phyloP scores from a whole-genome alignment of 805 yeast genomes.

The Candida ovalis region DNA sequence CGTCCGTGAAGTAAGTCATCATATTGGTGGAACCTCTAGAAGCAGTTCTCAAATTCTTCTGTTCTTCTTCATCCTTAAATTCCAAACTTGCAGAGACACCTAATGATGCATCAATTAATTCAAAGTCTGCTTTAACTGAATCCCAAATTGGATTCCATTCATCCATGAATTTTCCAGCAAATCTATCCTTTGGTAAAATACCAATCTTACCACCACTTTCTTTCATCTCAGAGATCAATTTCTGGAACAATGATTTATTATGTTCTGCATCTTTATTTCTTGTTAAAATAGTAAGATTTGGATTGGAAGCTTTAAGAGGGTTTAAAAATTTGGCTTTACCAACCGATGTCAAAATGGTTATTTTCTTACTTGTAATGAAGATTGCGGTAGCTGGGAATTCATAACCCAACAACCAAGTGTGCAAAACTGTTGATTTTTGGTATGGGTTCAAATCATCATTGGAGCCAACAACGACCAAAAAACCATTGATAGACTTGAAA shows the following conservation, averaged over 20 bases:
- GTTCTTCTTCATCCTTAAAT: conserved; percentile 76
- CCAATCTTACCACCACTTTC: conserved; percentile 50
- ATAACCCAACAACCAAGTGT: conserved; percentile 89
- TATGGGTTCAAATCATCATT: conserved; percentile 86
- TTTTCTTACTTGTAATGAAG: conserved; percentile 54
- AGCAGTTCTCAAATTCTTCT: conserved; percentile 60
- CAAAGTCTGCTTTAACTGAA: conserved; percentile 34
- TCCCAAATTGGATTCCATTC: conserved; percentile 62
- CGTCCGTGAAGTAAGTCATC: conserved; percentile 81
- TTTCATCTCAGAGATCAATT: conserved; percentile 48
- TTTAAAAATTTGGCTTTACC: conserved; percentile 81
- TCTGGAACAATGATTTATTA: conserved; percentile 60
- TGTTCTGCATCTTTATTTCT: conserved; percentile 81
- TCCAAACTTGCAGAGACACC: conserved; percentile 61
- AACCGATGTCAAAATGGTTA: conserved; percentile 69
- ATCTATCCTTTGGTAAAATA: conserved; percentile 67
- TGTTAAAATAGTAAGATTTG: conserved; percentile 51
- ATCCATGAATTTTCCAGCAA: conserved; percentile 76
- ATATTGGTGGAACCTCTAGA: conserved; percentile 72
- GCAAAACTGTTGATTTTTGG: conserved; percentile 80
- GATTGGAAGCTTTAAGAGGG: conserved; percentile 46
- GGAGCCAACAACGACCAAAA: conserved; percentile 76
- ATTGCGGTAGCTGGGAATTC: conserved; percentile 93
- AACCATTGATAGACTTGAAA: conserved; percentile 43
- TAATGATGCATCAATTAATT: conserved; percentile 48